Percentiles rank a stretch among this genome's conserved stretches.
Evolutionary conservation across 192 early-diverging fungal genomes (phyloP).

Genomic region (Obelidium mucronatum): DNA sequence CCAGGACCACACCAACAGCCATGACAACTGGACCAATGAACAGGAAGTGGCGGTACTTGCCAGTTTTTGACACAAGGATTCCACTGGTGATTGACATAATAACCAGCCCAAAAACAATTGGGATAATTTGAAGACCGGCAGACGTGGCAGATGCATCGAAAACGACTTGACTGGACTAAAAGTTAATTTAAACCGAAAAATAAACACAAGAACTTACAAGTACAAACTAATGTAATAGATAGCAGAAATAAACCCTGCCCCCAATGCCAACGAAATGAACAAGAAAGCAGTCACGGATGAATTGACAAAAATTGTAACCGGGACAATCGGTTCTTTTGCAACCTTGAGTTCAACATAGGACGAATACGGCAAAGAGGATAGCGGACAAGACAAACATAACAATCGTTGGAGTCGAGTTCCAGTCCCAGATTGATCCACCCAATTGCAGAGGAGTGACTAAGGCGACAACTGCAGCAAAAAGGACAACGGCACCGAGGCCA

Average conservation of each 20-base stretch:
- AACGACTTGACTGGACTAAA: conserved; percentile 81
- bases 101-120: conserved; percentile 77
- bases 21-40: conserved; percentile 67
- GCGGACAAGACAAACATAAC: conserved; percentile 67
- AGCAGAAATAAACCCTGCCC: conserved; percentile 50
- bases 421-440: conserved; percentile 75
- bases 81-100: conserved; percentile 72
- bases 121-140: conserved; percentile 78
- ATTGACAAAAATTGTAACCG: conserved; percentile 65
- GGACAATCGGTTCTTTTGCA: conserved; percentile 77
- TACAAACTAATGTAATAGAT: conserved; percentile 77
- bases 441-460: conserved; percentile 74
- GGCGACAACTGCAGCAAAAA: conserved; percentile 62
- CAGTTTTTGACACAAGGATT: conserved; percentile 62
- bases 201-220: too few relatives aligned
- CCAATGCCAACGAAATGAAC: conserved; percentile 48
- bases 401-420: conserved; percentile 67
- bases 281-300: conserved; percentile 46
- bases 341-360: conserved; percentile 68
- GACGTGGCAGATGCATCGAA: conserved; percentile 73
- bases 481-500: conserved; percentile 63
- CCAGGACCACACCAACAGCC: conserved; percentile 67
- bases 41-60: conserved; percentile 68
- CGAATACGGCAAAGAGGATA: conserved; percentile 55
- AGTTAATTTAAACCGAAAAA: background rate